A percentile compares a stretch with the other conserved stretches of the same genome.
phyloP scores from a whole-genome alignment of 2,329 filamentous ascomycete genomes.

The Aspergillus nomiae region DNA sequence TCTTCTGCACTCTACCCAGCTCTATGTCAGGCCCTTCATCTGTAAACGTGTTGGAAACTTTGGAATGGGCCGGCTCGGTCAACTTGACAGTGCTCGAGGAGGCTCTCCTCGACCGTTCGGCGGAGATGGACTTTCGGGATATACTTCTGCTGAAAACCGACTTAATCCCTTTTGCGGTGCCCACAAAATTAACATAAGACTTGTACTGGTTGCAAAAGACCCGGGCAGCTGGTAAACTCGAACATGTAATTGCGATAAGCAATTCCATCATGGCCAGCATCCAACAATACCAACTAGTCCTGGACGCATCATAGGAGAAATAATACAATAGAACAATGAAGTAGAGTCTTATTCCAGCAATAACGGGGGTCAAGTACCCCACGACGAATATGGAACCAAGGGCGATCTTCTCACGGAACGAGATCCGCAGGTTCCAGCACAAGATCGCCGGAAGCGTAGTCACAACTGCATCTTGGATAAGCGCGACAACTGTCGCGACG shows the following conservation, averaged over 20 bases:
- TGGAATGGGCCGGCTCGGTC: background rate
- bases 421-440: constrained; percentile 8
- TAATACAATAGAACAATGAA: constrained; percentile 9
- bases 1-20: background rate
- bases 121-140: background rate
- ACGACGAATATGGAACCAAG: constrained; percentile 7
- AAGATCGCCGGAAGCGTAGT: constrained; percentile 6
- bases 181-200: too few relatives aligned
- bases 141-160: background rate
- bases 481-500: constrained; percentile 3
- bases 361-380: constrained; percentile 7
- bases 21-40: background rate
- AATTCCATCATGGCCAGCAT: constrained; percentile 9
- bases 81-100: background rate
- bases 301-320: background rate
- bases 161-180: background rate
- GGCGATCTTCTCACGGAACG: constrained; percentile 6
- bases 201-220: constrained; percentile 5
- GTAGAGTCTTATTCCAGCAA: constrained; percentile 3
- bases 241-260: constrained; percentile 3
- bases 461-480: constrained; percentile 8
- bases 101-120: background rate
- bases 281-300: constrained; percentile 14
- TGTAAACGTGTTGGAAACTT: rapidly evolving
- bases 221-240: constrained; percentile 7